Conservation (phyloP, 768 basidiomycete genomes). For the Crepidotus variabilis region DNA sequence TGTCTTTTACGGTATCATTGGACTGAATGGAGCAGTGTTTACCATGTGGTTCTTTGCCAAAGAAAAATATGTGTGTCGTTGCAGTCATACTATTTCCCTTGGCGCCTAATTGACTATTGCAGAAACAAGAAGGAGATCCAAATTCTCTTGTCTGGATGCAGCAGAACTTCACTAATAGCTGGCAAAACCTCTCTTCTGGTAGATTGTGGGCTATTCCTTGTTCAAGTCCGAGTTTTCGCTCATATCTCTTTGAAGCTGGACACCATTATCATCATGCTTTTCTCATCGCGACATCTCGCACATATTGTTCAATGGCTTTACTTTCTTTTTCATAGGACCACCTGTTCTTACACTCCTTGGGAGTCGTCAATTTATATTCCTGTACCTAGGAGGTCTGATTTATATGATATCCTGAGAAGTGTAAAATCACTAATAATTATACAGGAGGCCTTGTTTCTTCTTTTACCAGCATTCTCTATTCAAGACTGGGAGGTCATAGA, state of each 20-base stretch:
- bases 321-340: constrained; percentile 74
- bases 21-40: constrained; percentile 60
- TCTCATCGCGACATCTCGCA: constrained; percentile 62
- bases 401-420: neutral
- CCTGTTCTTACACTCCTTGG: constrained; percentile 62
- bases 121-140: constrained; percentile 38
- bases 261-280: constrained; percentile 65
- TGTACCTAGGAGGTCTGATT: constrained; percentile 69
- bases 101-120: neutral
- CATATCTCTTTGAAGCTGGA: constrained; percentile 52
- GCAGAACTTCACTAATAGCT: constrained; percentile 60
- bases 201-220: constrained; percentile 48
- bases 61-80: constrained; percentile 28
- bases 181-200: constrained; percentile 59
- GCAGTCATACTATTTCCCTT: constrained; percentile 1
- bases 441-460: constrained; percentile 61
- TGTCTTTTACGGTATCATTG: constrained; percentile 64
- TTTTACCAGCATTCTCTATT: constrained; percentile 47
- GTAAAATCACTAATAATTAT: constrained; percentile 1
- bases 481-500: constrained; percentile 27
- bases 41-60: constrained; percentile 49
- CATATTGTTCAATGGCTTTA: constrained; percentile 73
- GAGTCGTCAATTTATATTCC: constrained; percentile 56
- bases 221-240: neutral
- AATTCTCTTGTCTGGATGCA: constrained; percentile 44